Base-by-base conservation (phyloP, 768 basidiomycete genomes). In the Lactarius hengduanensis region DNA sequence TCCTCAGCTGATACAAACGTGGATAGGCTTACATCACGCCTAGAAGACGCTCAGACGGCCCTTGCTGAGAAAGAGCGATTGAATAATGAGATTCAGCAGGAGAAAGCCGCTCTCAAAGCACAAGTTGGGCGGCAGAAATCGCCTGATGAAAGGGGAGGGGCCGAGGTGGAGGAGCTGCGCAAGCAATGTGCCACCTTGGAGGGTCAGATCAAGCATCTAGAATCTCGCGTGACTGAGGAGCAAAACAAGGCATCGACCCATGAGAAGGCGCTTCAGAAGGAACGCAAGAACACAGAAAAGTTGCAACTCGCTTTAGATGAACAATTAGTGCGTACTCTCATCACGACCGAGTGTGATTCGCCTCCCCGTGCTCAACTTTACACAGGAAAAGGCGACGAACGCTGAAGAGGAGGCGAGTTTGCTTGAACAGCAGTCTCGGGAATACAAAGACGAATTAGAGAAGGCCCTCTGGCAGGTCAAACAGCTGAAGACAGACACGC, bases 121-220 rank as follows among this genome's bases (percentile, higher is more conserved):
- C 90, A 92, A 70, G 77, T 92, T 10, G 83, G 83, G 50, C 84
- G 87, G 71, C 91, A 88, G 89, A 81, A 89, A 71, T 81, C 75
- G 32, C 74, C 90, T 20, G 91, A 91, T 71, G 85, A 78, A 32
- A 86, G 84, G 57, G 88, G 85, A 57, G 85, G 82, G 13, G 82
- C 78, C 20, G 86, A 89, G 38, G 78, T 82, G 10, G 89, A 87
- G 61, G 74, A 76, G 7, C 76, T 82, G 60, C 80, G 85, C 50
- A 86, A 85, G 72, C 77, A 80, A 63, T 82, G 83, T 11, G 76
- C 81, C 11, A 82, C 86, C 38, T 78, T 91, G 13, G 87, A 91
- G 64, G 75, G 82, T 3, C 77, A 84, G 63, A 77, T 86, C 18
- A 77, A 78, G 62, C 81, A 84, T 45, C 74, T 86, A 9, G 80